Conservation (phyloP, 371 early-diverging fungal genomes). For the Haplosporangium sp. region DNA sequence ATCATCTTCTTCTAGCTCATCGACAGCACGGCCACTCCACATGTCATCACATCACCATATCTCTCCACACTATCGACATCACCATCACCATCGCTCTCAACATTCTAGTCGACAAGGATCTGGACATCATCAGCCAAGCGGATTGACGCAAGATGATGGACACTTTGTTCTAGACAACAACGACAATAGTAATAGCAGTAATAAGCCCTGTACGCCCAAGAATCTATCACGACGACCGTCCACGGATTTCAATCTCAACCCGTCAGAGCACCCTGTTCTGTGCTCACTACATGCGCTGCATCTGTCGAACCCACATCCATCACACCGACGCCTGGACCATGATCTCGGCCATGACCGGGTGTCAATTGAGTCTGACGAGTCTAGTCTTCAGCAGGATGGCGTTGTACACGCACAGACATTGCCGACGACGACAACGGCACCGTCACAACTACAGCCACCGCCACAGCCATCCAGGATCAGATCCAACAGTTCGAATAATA, state of each 20-base stretch:
- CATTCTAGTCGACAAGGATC: constrained; percentile 7
- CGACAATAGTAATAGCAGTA: neutral
- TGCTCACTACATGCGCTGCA: constrained; percentile 33
- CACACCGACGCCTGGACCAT: constrained; percentile 41
- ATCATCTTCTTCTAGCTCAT: neutral
- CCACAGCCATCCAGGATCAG: constrained; percentile 4
- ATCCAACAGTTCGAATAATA: neutral
- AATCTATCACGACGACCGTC: constrained; percentile 16
- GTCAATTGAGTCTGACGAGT: constrained; percentile 10
- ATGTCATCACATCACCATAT: constrained; percentile 1
- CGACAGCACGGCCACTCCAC: neutral
- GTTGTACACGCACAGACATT: neutral
- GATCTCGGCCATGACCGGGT: constrained; percentile 45
- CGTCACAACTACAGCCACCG: neutral
- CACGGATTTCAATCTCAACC: constrained; percentile 13
- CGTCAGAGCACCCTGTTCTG: constrained; percentile 38
- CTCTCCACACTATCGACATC: neutral
- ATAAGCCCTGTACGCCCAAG: neutral
- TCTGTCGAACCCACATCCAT: constrained; percentile 34
- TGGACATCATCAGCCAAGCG: neutral
- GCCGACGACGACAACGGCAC: neutral
- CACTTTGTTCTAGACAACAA: neutral
- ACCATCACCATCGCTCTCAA: constrained; percentile 6
- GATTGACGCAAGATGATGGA: neutral
- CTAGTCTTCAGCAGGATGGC: neutral